Evolutionary conservation across 73 alveolate genomes (phyloP).

Genomic region (Tetrahymena thermophila): DNA sequence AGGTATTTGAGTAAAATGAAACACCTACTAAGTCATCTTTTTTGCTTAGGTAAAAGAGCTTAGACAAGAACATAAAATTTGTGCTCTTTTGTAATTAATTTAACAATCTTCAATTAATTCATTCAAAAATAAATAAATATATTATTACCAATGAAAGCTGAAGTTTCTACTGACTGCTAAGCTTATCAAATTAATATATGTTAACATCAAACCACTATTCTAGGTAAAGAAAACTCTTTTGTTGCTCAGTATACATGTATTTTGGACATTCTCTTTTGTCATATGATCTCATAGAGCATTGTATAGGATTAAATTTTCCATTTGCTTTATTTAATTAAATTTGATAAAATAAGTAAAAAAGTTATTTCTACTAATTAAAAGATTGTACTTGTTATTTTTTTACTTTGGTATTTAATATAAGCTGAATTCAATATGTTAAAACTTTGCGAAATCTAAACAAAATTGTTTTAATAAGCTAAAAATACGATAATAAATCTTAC

Average conservation of each 20-base stretch:
- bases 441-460: background rate
- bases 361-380: background rate
- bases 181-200: background rate
- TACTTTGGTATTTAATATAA: background rate
- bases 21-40: background rate
- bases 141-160: background rate
- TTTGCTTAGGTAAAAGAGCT: background rate
- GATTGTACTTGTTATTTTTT: background rate
- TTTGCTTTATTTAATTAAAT: background rate
- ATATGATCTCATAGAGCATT: background rate
- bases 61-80: background rate
- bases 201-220: background rate
- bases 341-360: background rate
- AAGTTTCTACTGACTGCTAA: background rate
- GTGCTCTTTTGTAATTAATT: background rate
- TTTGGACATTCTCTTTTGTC: background rate
- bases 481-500: background rate
- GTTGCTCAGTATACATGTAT: background rate
- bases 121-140: background rate
- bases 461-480: background rate
- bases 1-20: background rate
- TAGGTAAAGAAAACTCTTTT: background rate
- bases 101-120: no score
- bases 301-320: background rate
- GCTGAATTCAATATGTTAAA: background rate